These are phyloP conservation scores for Capniomyces stellatus DNA, from an alignment of 371 early-diverging fungal genomes.

Conservation along the genomic window DNA sequence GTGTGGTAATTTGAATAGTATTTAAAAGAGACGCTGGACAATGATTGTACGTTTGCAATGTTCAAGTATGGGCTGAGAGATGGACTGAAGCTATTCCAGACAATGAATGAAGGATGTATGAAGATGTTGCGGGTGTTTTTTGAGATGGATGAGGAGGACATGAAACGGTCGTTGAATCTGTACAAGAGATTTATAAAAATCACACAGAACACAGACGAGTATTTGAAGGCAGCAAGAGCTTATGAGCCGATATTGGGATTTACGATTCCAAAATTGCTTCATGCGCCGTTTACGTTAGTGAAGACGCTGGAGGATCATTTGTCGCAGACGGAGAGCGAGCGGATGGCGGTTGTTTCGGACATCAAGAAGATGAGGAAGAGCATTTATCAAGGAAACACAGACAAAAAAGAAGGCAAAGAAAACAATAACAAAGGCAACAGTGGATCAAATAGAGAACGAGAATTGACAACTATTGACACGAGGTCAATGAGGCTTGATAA, in stretches of 20 bases:
- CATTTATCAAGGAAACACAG: neutral
- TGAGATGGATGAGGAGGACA: slow-evolving; percentile 64
- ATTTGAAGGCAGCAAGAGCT: slow-evolving; percentile 56
- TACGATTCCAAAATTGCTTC: slow-evolving; percentile 63
- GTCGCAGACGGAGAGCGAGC: slow-evolving; percentile 21
- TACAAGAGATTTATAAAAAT: slow-evolving; percentile 79
- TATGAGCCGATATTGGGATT: slow-evolving; percentile 49
- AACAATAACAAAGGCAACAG: neutral
- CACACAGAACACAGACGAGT: slow-evolving; percentile 56
- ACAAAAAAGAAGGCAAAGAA: neutral
- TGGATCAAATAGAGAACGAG: neutral
- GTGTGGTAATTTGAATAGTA: no score
- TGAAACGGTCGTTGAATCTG: slow-evolving; percentile 57
- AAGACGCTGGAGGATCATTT: slow-evolving; percentile 75
- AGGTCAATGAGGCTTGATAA: neutral
- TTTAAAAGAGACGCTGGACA: slow-evolving; percentile 62
- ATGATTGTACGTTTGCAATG: slow-evolving; percentile 69
- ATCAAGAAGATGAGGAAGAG: slow-evolving; percentile 15
- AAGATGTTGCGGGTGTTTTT: slow-evolving; percentile 70
- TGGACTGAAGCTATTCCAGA: slow-evolving; percentile 64
- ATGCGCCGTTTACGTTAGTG: slow-evolving; percentile 75
- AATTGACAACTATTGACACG: neutral
- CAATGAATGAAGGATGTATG: slow-evolving; percentile 81
- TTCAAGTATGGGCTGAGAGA: slow-evolving; percentile 73
- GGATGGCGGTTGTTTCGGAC: slow-evolving; percentile 6